These are phyloP conservation scores for Leccinum incarnatum DNA, from an alignment of 768 basidiomycete genomes.

Conservation along the genomic window DNA sequence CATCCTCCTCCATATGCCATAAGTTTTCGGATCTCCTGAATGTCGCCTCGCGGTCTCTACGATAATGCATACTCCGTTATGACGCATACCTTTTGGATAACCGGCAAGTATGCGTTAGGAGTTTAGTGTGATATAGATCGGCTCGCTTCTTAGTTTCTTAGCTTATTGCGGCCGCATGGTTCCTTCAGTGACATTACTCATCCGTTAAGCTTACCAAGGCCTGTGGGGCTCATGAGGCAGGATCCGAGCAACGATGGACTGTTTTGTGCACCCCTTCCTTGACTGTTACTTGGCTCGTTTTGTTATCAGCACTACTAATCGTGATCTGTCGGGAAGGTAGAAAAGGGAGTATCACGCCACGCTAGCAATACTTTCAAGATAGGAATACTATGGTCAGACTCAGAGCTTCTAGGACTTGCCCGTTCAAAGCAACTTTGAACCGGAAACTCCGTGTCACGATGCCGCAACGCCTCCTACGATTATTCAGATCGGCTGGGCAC, in stretches of 20 bases:
- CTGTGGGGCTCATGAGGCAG: too few species aligned
- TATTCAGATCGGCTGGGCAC: too few species aligned
- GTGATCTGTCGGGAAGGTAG: background rate
- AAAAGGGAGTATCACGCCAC: background rate
- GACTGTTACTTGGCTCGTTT: background rate
- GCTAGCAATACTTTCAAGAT: too few species aligned
- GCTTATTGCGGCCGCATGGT: background rate
- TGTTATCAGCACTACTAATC: too few species aligned
- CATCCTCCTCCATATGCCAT: background rate
- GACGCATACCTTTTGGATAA: background rate
- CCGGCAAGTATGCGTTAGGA: background rate
- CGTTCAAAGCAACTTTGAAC: background rate
- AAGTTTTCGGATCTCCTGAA: background rate
- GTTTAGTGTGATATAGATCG: background rate
- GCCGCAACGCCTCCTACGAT: background rate
- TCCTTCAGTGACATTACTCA: background rate
- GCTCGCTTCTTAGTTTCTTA: background rate
- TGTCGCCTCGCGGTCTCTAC: background rate
- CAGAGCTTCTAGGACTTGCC: background rate
- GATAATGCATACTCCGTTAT: too few species aligned
- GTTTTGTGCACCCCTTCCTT: background rate
- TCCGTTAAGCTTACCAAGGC: too few species aligned
- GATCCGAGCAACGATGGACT: too few species aligned
- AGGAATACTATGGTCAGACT: background rate
- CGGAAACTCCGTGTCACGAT: background rate